Percentiles rank a stretch among this genome's conserved stretches.
These are phyloP conservation scores for Cucumis melo DNA, from an alignment of 306 rosid species.

Conservation along the genomic window DNA sequence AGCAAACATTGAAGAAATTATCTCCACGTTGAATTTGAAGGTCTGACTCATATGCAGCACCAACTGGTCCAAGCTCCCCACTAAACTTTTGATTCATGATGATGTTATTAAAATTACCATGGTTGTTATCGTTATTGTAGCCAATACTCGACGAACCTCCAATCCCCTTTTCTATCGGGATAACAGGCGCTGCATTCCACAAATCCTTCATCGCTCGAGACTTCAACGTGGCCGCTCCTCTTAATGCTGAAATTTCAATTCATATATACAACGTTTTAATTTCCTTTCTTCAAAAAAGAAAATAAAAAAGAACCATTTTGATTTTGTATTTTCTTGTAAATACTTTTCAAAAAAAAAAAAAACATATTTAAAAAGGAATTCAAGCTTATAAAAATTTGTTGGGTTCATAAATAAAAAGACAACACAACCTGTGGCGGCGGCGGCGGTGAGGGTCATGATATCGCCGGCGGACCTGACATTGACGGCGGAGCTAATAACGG, in stretches of 20 bases:
- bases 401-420: background rate
- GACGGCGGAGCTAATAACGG: slow-evolving; percentile 82
- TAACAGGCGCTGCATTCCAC: slow-evolving; percentile 82
- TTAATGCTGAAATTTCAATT: slow-evolving; percentile 40
- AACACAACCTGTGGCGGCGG: slow-evolving; percentile 54
- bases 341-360: too few relatives aligned
- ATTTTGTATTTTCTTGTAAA: too few relatives aligned
- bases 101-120: slow-evolving; percentile 32
- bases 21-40: slow-evolving; percentile 28
- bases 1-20: slow-evolving; percentile 59
- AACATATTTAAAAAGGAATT: too few relatives aligned
- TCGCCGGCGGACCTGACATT: slow-evolving; percentile 83
- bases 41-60: background rate
- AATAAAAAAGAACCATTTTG: too few relatives aligned
- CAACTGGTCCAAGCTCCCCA: slow-evolving; percentile 37
- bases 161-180: slow-evolving; percentile 58
- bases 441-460: slow-evolving; percentile 83
- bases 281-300: background rate
- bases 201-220: slow-evolving; percentile 90
- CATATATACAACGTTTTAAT: background rate
- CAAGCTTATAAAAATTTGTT: too few relatives aligned
- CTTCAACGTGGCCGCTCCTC: slow-evolving; percentile 93
- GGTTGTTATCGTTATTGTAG: slow-evolving; percentile 9
- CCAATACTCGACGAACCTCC: background rate
- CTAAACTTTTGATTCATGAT: slow-evolving; percentile 20